These are phyloP conservation scores for Talaromyces trachyspermus DNA, from an alignment of 495 filamentous ascomycete genomes.

Conservation along the genomic window DNA sequence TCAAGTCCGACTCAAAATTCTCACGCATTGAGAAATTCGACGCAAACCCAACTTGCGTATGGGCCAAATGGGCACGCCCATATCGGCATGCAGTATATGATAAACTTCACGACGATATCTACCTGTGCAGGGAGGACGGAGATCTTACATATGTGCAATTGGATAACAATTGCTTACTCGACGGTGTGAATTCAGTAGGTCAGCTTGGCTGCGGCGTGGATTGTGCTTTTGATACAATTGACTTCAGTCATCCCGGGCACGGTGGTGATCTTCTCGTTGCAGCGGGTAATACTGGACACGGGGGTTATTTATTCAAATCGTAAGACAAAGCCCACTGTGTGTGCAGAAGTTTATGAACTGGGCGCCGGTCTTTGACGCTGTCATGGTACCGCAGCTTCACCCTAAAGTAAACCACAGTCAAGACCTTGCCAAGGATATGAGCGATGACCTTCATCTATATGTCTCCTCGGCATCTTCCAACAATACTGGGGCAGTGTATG, in stretches of 20 bases:
- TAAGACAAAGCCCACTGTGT: slow-evolving; percentile 39
- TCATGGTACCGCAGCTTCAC: slow-evolving; percentile 34
- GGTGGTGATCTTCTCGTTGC: slow-evolving; percentile 70
- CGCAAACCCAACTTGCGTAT: slow-evolving; percentile 26
- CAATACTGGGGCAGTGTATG: slow-evolving; percentile 54
- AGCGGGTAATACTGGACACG: slow-evolving; percentile 74
- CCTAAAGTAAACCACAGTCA: neutral
- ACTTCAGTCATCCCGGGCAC: slow-evolving; percentile 36
- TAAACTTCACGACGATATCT: slow-evolving; percentile 60
- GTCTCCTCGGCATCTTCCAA: slow-evolving; percentile 33
- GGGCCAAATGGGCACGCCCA: slow-evolving; percentile 65
- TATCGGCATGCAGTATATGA: slow-evolving; percentile 51
- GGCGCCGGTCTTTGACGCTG: slow-evolving; percentile 71
- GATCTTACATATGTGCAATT: slow-evolving; percentile 61
- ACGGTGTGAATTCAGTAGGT: slow-evolving; percentile 29
- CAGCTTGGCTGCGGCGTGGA: slow-evolving; percentile 39
- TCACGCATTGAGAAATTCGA: slow-evolving; percentile 11
- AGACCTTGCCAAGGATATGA: neutral
- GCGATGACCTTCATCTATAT: slow-evolving; percentile 27
- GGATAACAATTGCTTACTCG: slow-evolving; percentile 36
- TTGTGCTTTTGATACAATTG: slow-evolving; percentile 37
- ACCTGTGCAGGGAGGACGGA: slow-evolving; percentile 75
- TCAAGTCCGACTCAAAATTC: slow-evolving; percentile 29
- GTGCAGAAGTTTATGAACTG: slow-evolving; percentile 68
- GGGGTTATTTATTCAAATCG: slow-evolving; percentile 67